Percentiles rank a stretch among this genome's conserved stretches.
phyloP scores from a whole-genome alignment of 1,139 yeast species.

The Sugiyamaella neomexicana region DNA sequence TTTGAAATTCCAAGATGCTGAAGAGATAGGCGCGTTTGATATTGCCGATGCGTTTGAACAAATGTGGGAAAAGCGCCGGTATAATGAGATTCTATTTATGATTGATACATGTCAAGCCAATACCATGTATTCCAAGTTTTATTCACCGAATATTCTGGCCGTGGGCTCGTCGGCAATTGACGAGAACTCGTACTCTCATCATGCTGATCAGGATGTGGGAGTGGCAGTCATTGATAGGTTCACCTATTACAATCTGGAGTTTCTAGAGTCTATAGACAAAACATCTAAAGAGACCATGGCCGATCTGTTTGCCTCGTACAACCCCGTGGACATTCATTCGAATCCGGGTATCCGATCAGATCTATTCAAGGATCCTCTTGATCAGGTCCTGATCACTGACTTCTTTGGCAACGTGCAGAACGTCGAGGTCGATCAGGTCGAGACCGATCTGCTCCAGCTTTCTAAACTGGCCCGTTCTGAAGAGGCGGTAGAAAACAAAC shows the following conservation, averaged over 20 bases:
- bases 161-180: conserved; percentile 91
- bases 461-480: conserved; percentile 19
- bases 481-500: conserved; percentile 6
- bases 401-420: conserved; percentile 93
- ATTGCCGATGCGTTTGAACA: conserved; percentile 97
- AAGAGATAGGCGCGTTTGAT: conserved; percentile 93
- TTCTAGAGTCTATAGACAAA: conserved; percentile 73
- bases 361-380: conserved; percentile 64
- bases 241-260: conserved; percentile 88
- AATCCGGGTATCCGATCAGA: conserved; percentile 90
- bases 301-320: conserved; percentile 80
- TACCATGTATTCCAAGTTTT: conserved; percentile 91
- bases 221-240: conserved; percentile 97
- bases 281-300: conserved; percentile 73
- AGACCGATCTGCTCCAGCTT: conserved; percentile 27
- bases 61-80: conserved; percentile 93
- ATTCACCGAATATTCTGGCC: conserved; percentile 88
- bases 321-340: conserved; percentile 83
- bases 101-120: conserved; percentile 98
- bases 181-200: conserved; percentile 93
- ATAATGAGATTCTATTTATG: conserved; percentile 95
- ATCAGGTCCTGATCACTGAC: conserved; percentile 79
- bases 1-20: conserved; percentile 96
- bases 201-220: conserved; percentile 92
- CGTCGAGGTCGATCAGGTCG: conserved; percentile 61